Evolutionary conservation across 805 yeast species (phyloP), one percentile per base, ranked within the genome.

Genomic region (Starmerella asiatica): DNA sequence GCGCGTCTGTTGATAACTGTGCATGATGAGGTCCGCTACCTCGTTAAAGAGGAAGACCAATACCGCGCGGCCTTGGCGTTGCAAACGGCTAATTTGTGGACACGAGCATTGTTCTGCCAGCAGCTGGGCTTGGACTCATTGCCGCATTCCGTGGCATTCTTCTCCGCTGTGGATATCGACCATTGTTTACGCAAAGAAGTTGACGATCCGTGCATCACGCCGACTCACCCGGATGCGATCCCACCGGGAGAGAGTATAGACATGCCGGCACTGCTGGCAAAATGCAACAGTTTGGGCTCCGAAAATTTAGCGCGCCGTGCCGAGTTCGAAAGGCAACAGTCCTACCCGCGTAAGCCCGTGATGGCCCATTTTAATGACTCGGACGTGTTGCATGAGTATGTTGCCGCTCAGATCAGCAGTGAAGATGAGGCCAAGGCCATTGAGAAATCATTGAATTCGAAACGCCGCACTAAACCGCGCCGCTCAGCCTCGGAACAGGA

Each of bases 101-200:
- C 97, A 0, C 67, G 99, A 44, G 93, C 93, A 0, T 79, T 91
- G 74, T 91, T 91, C 52, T 81, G 93, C 49, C 93, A 86, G 55
- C 93, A 85, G 53, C 60, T 88, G 54, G 96, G 96, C 0, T 79
- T 91, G 45, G 68, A 72, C 28, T 93, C 86, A 48, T 67, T 91
- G 29, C 99, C 99, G 0, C 94, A 86, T 52, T 77, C 86, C 11
- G 83, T 94, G 61, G 97, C 98, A 0, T 91, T 91, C 56, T 91
- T 91, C 56, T 82, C 94, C 1, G 85, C 84, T 29, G 85, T 91
- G 29, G 99, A 91, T 55, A 71, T 93, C 39, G 99, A 91, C 55
- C 72, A 69, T 45, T 80, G 88, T 3, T 61, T 93, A 49, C 67
- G 99, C 49, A 91, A 91, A 54, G 98, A 93, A 51, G 97, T 88